phyloP scores from a whole-genome alignment of 148 eudicot genomes.

The Chenopodium album region DNA sequence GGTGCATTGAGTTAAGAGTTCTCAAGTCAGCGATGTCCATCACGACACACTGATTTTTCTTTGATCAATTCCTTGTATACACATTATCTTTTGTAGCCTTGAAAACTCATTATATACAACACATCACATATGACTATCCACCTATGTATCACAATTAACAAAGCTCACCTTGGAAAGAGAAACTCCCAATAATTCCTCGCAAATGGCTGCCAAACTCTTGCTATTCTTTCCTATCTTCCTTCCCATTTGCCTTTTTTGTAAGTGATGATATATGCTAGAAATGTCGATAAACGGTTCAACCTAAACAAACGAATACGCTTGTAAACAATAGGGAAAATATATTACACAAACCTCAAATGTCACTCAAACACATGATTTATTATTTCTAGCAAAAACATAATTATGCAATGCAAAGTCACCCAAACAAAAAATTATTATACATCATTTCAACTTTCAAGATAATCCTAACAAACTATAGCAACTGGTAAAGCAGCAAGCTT shows the following conservation, averaged over 20 bases:
- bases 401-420: background rate
- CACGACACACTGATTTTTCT: too few relatives aligned
- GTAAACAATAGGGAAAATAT: background rate
- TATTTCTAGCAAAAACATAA: background rate
- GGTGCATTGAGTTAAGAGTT: too few relatives aligned
- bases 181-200: constrained; percentile 70
- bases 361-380: background rate
- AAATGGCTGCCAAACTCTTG: constrained; percentile 87
- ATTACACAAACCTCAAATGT: background rate
- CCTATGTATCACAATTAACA: background rate
- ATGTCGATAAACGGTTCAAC: constrained; percentile 92
- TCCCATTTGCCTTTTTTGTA: constrained; percentile 53
- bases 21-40: too few relatives aligned
- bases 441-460: background rate
- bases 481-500: background rate
- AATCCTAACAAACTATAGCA: background rate
- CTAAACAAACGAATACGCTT: constrained; percentile 32
- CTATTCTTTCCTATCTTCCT: constrained; percentile 55
- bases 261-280: constrained; percentile 53
- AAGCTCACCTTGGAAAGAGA: constrained; percentile 73
- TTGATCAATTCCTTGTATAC: too few relatives aligned
- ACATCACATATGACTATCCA: background rate
- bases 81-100: too few relatives aligned
- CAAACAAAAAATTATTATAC: background rate
- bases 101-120: too few relatives aligned